phyloP scores from a whole-genome alignment of 2,329 filamentous ascomycete genomes.

The Neonectria ditissima region DNA sequence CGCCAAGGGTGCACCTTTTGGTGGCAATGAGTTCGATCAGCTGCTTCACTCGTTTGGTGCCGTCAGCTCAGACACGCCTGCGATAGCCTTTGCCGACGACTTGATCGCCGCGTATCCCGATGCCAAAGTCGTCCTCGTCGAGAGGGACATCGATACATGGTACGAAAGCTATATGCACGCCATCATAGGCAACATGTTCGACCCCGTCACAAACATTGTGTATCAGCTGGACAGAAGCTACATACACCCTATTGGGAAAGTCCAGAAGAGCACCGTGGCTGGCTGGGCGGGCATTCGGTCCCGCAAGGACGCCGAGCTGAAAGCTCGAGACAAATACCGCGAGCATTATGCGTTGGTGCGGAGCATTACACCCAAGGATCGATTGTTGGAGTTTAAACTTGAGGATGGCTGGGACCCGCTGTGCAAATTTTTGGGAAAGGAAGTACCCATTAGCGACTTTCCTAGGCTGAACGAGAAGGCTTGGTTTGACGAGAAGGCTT shows the following conservation, averaged over 20 bases:
- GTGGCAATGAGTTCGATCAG: constrained; percentile 34
- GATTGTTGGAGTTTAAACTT: constrained; percentile 47
- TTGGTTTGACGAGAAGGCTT: constrained; percentile 23
- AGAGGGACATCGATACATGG: constrained; percentile 17
- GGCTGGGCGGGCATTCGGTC: constrained; percentile 23
- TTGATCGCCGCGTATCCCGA: constrained; percentile 25
- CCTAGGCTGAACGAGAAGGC: constrained; percentile 46
- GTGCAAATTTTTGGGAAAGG: constrained; percentile 51
- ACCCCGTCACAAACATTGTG: constrained; percentile 3
- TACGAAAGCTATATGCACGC: constrained; percentile 28
- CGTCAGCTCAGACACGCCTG: constrained; percentile 54
- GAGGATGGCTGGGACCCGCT: constrained; percentile 53
- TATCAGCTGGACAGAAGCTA: constrained; percentile 15
- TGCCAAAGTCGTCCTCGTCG: constrained; percentile 21
- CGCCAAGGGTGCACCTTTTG: constrained; percentile 26
- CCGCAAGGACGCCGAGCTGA: constrained; percentile 3
- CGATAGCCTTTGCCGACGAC: constrained; percentile 38
- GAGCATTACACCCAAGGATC: background rate
- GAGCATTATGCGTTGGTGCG: constrained; percentile 16
- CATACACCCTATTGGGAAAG: constrained; percentile 11
- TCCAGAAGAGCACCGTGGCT: constrained; percentile 9
- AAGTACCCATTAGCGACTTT: constrained; percentile 44
- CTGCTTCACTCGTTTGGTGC: constrained; percentile 43
- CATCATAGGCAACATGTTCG: constrained; percentile 19
- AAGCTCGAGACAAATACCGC: constrained; percentile 19